Conservation (phyloP, 208 protist species). For the Crithidia sp. region DNA sequence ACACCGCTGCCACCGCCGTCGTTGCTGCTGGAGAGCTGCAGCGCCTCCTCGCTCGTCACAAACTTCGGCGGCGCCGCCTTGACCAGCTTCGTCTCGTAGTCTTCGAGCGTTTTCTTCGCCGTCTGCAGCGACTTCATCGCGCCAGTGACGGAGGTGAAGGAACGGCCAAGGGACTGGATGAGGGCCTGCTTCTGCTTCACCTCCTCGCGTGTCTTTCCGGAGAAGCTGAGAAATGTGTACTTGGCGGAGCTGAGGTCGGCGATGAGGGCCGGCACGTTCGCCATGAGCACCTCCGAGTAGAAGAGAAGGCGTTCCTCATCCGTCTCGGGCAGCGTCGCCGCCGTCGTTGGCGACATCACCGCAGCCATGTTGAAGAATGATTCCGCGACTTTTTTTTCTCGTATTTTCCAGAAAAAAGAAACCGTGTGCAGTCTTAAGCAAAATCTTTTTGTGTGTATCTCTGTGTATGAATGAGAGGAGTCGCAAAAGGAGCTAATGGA, state of each 20-base stretch:
- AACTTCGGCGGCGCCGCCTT: conserved; percentile 51
- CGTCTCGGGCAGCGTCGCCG: conserved; percentile 30
- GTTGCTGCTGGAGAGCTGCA: conserved; percentile 10
- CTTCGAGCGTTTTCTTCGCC: conserved; percentile 35
- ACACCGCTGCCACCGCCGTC: neutral
- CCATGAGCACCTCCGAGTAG: conserved; percentile 62
- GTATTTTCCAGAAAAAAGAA: no score
- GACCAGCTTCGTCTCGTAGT: conserved; percentile 58
- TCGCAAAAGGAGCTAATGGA: no score
- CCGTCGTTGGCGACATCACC: neutral
- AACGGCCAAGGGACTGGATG: conserved; percentile 59
- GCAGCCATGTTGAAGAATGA: neutral
- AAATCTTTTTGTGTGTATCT: no score
- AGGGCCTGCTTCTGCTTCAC: conserved; percentile 70
- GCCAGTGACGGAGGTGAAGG: conserved; percentile 39
- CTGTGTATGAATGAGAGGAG: no score
- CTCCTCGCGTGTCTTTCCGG: conserved; percentile 67
- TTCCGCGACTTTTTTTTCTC: no score
- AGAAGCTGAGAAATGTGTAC: conserved; percentile 74
- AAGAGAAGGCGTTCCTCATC: conserved; percentile 64
- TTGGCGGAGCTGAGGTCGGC: conserved; percentile 72
- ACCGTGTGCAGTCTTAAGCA: no score
- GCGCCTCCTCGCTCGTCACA: conserved; percentile 36
- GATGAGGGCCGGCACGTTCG: conserved; percentile 63
- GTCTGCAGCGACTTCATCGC: conserved; percentile 28